phyloP scores from a whole-genome alignment of 495 filamentous ascomycete genomes.

The Cercophora scortea region DNA sequence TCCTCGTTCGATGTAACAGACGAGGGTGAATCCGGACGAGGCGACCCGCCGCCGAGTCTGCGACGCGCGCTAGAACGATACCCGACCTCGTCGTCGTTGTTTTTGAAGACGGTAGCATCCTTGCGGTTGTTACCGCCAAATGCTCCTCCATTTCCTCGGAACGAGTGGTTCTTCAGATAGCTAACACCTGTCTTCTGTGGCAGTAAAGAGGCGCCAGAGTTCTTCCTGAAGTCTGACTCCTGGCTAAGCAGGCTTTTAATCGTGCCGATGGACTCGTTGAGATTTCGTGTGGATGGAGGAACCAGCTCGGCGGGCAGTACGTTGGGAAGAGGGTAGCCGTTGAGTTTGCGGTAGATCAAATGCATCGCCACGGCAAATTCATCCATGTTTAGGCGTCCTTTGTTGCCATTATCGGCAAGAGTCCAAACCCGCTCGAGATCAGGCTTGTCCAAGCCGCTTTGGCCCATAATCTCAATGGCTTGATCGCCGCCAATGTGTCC shows the following conservation, averaged over 20 bases:
- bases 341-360: slow-evolving; percentile 93
- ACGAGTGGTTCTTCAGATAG: slow-evolving; percentile 93
- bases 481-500: slow-evolving; percentile 90
- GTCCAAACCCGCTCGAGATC: slow-evolving; percentile 96
- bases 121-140: slow-evolving; percentile 53
- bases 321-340: slow-evolving; percentile 90
- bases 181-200: slow-evolving; percentile 97
- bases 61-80: slow-evolving; percentile 93
- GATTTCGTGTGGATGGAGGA: slow-evolving; percentile 89
- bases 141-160: slow-evolving; percentile 46
- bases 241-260: slow-evolving; percentile 88
- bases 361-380: slow-evolving; percentile 99
- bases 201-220: slow-evolving; percentile 74
- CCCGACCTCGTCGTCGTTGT: slow-evolving; percentile 83
- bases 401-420: slow-evolving; percentile 85
- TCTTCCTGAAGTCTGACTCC: slow-evolving; percentile 80
- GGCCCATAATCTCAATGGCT: slow-evolving; percentile 94
- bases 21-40: slow-evolving; percentile 63
- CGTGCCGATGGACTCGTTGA: slow-evolving; percentile 85
- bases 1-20: slow-evolving; percentile 71
- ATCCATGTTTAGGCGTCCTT: slow-evolving; percentile 89
- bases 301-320: slow-evolving; percentile 89
- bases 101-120: slow-evolving; percentile 94
- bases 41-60: slow-evolving; percentile 69
- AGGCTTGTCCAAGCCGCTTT: slow-evolving; percentile 83